Evolutionary conservation across 2,329 filamentous ascomycete species (phyloP).

Genomic region (Neonectria punicea): DNA sequence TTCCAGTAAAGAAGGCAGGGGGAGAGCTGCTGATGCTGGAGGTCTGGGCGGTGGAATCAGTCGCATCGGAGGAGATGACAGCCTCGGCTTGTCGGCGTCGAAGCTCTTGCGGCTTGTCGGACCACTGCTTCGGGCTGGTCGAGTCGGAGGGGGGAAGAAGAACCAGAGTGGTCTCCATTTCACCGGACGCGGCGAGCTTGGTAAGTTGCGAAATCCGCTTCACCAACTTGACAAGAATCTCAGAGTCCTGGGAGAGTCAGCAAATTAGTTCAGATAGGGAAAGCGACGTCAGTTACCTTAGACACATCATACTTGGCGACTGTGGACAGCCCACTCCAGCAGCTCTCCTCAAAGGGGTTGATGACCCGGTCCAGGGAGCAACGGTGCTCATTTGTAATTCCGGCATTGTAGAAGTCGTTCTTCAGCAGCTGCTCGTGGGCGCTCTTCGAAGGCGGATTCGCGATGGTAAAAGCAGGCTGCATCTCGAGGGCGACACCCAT

Average conservation of each 20-base stretch:
- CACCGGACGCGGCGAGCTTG: slow-evolving; percentile 57
- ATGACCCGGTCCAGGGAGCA: slow-evolving; percentile 54
- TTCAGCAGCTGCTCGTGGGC: slow-evolving; percentile 57
- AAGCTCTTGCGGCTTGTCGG: slow-evolving; percentile 54
- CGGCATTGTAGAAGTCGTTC: slow-evolving; percentile 53
- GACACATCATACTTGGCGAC: slow-evolving; percentile 57
- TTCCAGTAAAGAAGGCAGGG: slow-evolving; percentile 50
- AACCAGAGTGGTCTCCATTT: slow-evolving; percentile 67
- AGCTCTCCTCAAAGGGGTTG: slow-evolving; percentile 55
- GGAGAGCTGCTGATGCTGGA: slow-evolving; percentile 43
- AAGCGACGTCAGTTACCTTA: slow-evolving; percentile 49
- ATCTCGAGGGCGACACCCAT: slow-evolving; percentile 51
- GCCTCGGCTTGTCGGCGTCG: slow-evolving; percentile 61
- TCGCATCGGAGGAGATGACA: slow-evolving; percentile 52
- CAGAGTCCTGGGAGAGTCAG: slow-evolving; percentile 51
- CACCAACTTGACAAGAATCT: slow-evolving; percentile 56
- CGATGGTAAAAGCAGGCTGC: slow-evolving; percentile 60
- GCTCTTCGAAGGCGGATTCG: slow-evolving; percentile 55
- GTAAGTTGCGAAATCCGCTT: slow-evolving; percentile 57
- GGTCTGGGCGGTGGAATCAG: slow-evolving; percentile 38
- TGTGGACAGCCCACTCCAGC: slow-evolving; percentile 57
- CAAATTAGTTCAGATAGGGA: not conserved
- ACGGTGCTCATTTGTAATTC: slow-evolving; percentile 48
- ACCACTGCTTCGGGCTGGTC: slow-evolving; percentile 53
- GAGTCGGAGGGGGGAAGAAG: slow-evolving; percentile 61